These are phyloP conservation scores for Oehlia diaphana DNA, from an alignment of 192 early-diverging fungal genomes.

Conservation along the genomic window DNA sequence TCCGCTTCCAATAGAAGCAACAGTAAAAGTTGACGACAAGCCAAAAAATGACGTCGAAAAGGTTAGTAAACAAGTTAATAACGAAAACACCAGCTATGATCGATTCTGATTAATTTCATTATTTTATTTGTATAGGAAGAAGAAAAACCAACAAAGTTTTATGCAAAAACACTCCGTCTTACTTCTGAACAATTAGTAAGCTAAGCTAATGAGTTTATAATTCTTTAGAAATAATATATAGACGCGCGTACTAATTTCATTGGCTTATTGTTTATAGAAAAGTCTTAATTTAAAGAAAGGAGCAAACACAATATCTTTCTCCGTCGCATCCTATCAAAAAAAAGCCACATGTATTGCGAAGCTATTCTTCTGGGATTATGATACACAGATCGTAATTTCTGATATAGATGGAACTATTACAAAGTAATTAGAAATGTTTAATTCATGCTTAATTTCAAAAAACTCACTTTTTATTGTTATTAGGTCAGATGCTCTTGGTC, in stretches of 20 bases:
- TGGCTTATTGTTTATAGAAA: slow-evolving; percentile 37
- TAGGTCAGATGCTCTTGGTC: slow-evolving; percentile 88
- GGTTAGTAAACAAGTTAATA: background rate
- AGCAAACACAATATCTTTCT: slow-evolving; percentile 87
- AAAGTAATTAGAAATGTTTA: slow-evolving; percentile 45
- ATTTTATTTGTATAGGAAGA: background rate
- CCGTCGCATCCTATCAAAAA: slow-evolving; percentile 79
- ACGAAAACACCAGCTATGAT: background rate
- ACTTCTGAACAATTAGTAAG: slow-evolving; percentile 85
- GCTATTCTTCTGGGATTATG: slow-evolving; percentile 84
- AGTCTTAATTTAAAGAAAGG: slow-evolving; percentile 79
- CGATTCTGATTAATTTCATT: background rate
- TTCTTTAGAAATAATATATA: background rate
- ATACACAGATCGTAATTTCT: slow-evolving; percentile 89
- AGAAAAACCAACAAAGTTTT: slow-evolving; percentile 41
- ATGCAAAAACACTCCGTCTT: slow-evolving; percentile 88
- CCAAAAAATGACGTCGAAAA: background rate
- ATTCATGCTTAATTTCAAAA: too few species aligned
- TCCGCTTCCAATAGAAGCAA: background rate
- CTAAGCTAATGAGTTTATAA: background rate
- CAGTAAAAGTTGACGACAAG: background rate
- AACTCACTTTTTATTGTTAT: background rate
- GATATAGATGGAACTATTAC: slow-evolving; percentile 99
- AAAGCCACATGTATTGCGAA: slow-evolving; percentile 79
- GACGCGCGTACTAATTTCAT: background rate